A percentile compares a stretch with the other conserved stretches of the same genome.
These are phyloP conservation scores for Leucoagaricus sp. DNA, from an alignment of 1,284 basidiomycete species.

Conservation along the genomic window DNA sequence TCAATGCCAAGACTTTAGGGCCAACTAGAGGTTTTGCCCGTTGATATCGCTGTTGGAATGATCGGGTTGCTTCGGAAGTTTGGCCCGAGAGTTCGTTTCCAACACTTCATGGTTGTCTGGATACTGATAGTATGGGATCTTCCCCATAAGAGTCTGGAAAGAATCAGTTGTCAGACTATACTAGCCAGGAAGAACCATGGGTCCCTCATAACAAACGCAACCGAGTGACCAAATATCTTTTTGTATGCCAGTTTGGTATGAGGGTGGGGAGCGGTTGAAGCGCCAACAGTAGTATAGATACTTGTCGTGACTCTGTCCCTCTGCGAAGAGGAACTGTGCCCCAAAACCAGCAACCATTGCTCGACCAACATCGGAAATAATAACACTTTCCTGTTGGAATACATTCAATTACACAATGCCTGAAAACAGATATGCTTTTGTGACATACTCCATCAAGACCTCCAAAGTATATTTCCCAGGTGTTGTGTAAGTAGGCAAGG, in stretches of 20 bases:
- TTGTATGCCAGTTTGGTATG: no score
- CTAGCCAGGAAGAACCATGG: background rate
- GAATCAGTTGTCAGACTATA: background rate
- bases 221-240: background rate
- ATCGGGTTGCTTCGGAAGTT: background rate
- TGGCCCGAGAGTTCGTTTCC: background rate
- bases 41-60: no score
- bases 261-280: no score
- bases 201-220: background rate
- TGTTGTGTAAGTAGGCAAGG: no score
- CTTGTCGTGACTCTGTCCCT: background rate
- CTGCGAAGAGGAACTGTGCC: background rate
- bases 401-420: background rate
- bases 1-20: background rate
- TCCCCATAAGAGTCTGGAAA: background rate
- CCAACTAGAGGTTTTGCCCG: background rate
- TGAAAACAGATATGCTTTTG: background rate
- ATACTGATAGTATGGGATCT: background rate
- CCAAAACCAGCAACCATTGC: background rate
- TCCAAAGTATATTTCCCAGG: background rate
- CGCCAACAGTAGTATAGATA: background rate
- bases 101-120: background rate
- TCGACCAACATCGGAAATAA: background rate
- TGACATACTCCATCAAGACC: no score
- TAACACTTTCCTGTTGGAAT: no score